Evolutionary conservation across 371 early-diverging fungal genomes (phyloP), one percentile per base, ranked within the genome.

Genomic region (Mortierella sp.): DNA sequence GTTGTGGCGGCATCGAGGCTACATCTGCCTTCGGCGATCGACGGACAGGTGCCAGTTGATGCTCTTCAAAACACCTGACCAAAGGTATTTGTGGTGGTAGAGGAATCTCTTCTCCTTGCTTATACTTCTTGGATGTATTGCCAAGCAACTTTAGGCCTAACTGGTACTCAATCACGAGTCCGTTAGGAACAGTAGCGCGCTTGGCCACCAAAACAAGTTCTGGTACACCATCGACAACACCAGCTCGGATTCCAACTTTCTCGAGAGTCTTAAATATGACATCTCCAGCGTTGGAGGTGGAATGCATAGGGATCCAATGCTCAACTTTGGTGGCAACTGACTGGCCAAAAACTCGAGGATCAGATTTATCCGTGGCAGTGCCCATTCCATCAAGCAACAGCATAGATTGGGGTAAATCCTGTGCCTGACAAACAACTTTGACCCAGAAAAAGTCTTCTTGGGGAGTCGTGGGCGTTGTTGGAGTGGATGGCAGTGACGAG

Each of bases 361-460:
- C 71, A 10, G 75, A 40, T 26, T 75, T 79, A 14, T 79, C 80
- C 26, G 70, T 66, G 0, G 76, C 83, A 24, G 60, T 49, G 3
- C 73, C 70, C 83, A 81, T 76, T 2, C 83, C 83, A 8, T 81
- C 83, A 35, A 81, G 52, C 37, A 81, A 52, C 37, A 81, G 8
- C 83, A 81, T 76, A 11, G 73, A 76, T 28, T 75, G 69, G 1
- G 83, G 83, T 16, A 81, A 67, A 59, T 81, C 83, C 64, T 81
- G 83, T 10, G 83, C 83, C 52, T 73, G 76, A 20, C 83, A 81
- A 39, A 81, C 67, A 26, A 81, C 77, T 59, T 81, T 81, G 37
- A 81, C 76, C 83, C 83, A 81, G 64, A 81, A 75, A 57, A 70
- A 66, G 58, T 81, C 83, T 22, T 81, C 83, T 67, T 76, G 76